Percentiles rank a stretch among this genome's conserved stretches.
These are phyloP conservation scores for Lactifluus pinguis DNA, from an alignment of 768 basidiomycete genomes.

Conservation along the genomic window DNA sequence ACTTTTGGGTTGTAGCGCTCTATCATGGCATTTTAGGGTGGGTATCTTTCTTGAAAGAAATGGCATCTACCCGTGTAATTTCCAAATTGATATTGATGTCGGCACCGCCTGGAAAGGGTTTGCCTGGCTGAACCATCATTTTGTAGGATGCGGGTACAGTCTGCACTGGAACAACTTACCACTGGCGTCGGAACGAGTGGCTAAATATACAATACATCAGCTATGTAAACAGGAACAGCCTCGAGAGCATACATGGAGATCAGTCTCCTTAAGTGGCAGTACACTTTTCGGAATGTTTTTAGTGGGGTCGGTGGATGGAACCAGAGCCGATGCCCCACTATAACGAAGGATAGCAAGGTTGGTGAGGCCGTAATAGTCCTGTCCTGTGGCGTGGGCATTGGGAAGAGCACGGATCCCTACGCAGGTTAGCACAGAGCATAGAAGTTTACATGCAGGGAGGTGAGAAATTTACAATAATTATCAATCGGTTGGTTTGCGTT, in stretches of 20 bases:
- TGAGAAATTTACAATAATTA: neutral
- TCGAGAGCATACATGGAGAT: slow-evolving; percentile 6
- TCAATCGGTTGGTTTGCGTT: slow-evolving; percentile 1
- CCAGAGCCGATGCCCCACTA: neutral
- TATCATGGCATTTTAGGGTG: neutral
- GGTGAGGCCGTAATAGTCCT: neutral
- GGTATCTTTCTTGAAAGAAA: neutral
- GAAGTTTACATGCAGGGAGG: neutral
- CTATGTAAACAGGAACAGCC: neutral
- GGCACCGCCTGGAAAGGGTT: neutral
- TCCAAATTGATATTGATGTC: slow-evolving; percentile 2
- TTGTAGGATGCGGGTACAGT: neutral
- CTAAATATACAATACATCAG: slow-evolving; percentile 6
- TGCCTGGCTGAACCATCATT: slow-evolving; percentile 2
- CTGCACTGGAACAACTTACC: neutral
- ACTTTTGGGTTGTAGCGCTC: neutral
- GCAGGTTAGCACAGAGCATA: neutral
- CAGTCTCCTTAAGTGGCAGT: neutral
- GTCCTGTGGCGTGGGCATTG: neutral
- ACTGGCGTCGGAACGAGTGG: slow-evolving; percentile 5
- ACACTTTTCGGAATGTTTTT: too few relatives aligned
- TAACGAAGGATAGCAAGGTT: slow-evolving; percentile 20
- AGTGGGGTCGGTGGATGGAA: neutral
- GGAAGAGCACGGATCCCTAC: slow-evolving; percentile 13
- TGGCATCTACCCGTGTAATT: neutral